Percentiles rank a stretch among this genome's conserved stretches.
Evolutionary conservation across 2,329 filamentous ascomycete species (phyloP).

Genomic region (Trichoderma sp.): DNA sequence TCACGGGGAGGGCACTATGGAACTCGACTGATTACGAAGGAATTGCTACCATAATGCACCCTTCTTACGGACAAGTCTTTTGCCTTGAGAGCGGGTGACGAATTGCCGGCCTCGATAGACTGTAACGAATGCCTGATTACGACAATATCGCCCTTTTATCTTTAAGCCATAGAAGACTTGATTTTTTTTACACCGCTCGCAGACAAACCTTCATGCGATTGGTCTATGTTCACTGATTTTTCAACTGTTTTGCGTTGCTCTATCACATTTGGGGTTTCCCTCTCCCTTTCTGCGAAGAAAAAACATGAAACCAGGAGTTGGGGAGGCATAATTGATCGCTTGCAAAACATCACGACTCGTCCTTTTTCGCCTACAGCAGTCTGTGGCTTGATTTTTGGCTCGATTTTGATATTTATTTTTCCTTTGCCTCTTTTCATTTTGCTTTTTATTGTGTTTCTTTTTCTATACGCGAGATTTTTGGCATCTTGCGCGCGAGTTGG

Average conservation of each 20-base stretch:
- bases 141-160: not conserved
- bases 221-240: not conserved
- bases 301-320: constrained; percentile 10
- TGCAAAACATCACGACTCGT: constrained; percentile 10
- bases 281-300: constrained; percentile 1
- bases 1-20: constrained; percentile 42
- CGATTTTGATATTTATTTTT: not conserved
- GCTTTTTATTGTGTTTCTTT: not conserved
- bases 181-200: not conserved
- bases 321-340: constrained; percentile 15
- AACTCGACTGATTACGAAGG: constrained; percentile 37
- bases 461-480: not conserved
- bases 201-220: not conserved
- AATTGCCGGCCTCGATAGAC: constrained; percentile 15
- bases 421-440: not conserved
- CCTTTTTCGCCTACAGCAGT: not conserved
- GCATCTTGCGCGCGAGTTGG: not conserved
- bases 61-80: not conserved
- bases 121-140: constrained; percentile 18
- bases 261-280: not conserved
- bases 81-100: not conserved
- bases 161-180: constrained; percentile 17
- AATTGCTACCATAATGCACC: not conserved
- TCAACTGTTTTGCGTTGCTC: not conserved
- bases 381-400: not conserved